These are phyloP conservation scores for Kluyveromyces siamensis DNA, from an alignment of 805 yeast genomes.

Conservation along the genomic window DNA sequence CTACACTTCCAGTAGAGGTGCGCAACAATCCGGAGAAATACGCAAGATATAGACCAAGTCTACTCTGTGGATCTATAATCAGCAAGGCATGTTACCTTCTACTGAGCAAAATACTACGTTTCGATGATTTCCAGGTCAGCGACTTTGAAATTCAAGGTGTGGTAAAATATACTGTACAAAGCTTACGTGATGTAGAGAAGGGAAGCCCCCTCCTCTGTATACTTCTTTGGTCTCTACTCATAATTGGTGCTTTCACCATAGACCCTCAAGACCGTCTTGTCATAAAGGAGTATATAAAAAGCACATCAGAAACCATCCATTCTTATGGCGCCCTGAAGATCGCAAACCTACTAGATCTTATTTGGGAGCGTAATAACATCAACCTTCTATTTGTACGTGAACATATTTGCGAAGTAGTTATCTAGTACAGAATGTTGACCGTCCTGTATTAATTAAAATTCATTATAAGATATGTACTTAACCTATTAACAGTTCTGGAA, in stretches of 20 bases:
- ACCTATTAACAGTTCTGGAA: no score
- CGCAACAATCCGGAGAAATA: slow-evolving; percentile 11
- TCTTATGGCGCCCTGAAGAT: slow-evolving; percentile 13
- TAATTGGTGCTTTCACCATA: slow-evolving; percentile 14
- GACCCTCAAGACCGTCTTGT: slow-evolving; percentile 10
- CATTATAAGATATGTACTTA: no score
- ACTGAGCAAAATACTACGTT: slow-evolving; percentile 10
- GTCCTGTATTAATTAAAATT: no score
- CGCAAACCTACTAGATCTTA: slow-evolving; percentile 7
- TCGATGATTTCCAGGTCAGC: slow-evolving; percentile 7
- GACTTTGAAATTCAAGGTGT: slow-evolving; percentile 13
- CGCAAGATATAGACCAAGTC: slow-evolving; percentile 13
- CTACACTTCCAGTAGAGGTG: slow-evolving; percentile 11
- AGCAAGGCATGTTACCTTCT: slow-evolving; percentile 14
- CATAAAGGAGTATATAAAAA: slow-evolving; percentile 10
- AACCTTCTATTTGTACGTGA: slow-evolving; percentile 10
- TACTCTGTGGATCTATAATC: slow-evolving; percentile 14
- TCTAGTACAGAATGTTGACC: slow-evolving; percentile 1
- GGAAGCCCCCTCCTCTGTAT: slow-evolving; percentile 14
- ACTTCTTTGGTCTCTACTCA: slow-evolving; percentile 12
- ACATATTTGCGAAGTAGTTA: slow-evolving; percentile 11
- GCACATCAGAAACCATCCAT: slow-evolving; percentile 15
- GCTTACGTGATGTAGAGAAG: slow-evolving; percentile 11
- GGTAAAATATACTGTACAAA: slow-evolving; percentile 12
- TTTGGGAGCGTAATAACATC: slow-evolving; percentile 12